Evolutionary conservation across 1,284 basidiomycete genomes (phyloP), one percentile per base, ranked within the genome.

Genomic region (Takashimella tepidaria): DNA sequence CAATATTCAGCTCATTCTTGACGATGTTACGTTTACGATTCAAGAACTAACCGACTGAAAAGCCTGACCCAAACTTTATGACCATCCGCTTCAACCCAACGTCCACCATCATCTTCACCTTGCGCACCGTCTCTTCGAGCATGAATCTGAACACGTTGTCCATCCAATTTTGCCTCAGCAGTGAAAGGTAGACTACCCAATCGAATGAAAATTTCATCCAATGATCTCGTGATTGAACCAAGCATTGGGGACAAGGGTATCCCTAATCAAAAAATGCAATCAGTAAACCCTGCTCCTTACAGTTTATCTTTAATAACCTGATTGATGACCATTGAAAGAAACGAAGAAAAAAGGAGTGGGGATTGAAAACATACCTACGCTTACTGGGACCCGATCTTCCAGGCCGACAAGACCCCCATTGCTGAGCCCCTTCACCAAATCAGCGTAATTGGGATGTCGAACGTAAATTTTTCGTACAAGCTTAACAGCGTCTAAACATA

Each of bases 61-160:
- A 95, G 79, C 49, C 84, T 82, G 37, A 92, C 81, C 56, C 76
- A 79, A 21, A 80, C 67, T 41, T 72, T 66, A 21, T 52, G 46
- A 16, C 68, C 70, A 44, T 78, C 77, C 57, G 78, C 73, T 20
- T 70, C 52, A 1, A 73, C 69, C 75, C 73, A 76, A 37, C 65
- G 57, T 2, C 74, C 75, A 21, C 72, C 72, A 45, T 71, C 68
- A 27, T 70, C 64, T 43, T 73, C 67, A 10, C 73, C 71, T 47
- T 70, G 66, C 16, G 68, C 68, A 2, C 72, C 72, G 23, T 67
- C 60, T 4, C 66, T 51, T n/a, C 75, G 61, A 3, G 83, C 84
- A 73, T 91, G 89, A 37, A 92, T 85, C 76, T 93, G 90, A 12
- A 87, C 88, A 43, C 90, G 80, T 69, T 93, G 90, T 2, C 89